Evolutionary conservation across 2,329 filamentous ascomycete genomes (phyloP), one percentile per base, ranked within the genome.

Genomic region (Alternaria burnsii): DNA sequence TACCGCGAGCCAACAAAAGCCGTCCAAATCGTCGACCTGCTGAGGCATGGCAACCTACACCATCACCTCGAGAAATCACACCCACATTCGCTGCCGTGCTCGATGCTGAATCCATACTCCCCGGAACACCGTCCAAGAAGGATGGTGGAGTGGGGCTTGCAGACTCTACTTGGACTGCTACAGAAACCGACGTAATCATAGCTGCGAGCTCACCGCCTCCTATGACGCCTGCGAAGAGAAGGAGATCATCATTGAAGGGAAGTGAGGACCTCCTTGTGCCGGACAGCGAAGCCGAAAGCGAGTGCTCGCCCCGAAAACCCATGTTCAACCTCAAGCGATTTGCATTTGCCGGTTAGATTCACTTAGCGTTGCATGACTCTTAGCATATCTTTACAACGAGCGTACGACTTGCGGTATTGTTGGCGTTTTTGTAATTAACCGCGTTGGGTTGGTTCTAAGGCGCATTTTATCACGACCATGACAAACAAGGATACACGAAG

Each of bases 231-330:
- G 52, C 58, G 6, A 69, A 67, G 16, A 63, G 69, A 28, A 60
- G 67, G 38, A 59, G 65, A 28, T 67, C 68, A 14, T 65, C 69
- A 2, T 48, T 76, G 8, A 78, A 79, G 59, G 82, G 82, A 12
- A 84, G 82, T 60, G 82, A 84, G 62, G 82, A 84, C 51, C 58
- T 83, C 18, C 67, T 84, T 14, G 75, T 83, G 0, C 81, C 80
- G 0, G 78, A 82, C 43, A 84, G 82, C 65, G 79, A 80, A 36
- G 76, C 70, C 16, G 78, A 79, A 40, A 76, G 73, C 26, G 74
- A 78, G 2, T 73, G 73, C 43, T 76, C 78, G 7, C 73, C 71
- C 18, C 70, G 71, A 41, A 77, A 75, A 53, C 73, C 74, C 3
- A 60, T 73, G 59, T 68, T 82, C 20, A 76, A 78, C 63, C 71